Evolutionary conservation across 306 rosid genomes (phyloP).

Genomic region (Quercus mongolica): DNA sequence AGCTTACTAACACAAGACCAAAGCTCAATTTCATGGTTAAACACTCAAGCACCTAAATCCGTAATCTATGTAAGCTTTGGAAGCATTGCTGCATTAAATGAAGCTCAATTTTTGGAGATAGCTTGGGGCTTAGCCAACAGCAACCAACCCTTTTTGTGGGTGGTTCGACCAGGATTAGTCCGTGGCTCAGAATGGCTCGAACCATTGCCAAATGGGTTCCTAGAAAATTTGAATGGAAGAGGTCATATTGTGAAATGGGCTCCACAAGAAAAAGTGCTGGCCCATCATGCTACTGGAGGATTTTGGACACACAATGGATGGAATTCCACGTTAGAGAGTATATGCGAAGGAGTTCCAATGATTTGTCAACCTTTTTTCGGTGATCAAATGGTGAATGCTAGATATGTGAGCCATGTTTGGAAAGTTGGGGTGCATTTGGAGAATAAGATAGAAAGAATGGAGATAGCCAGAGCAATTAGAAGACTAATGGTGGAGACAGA

Average conservation of each 20-base stretch:
- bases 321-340: constrained; percentile 69
- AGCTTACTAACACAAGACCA: constrained; percentile 42
- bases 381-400: constrained; percentile 57
- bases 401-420: constrained; percentile 57
- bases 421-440: constrained; percentile 43
- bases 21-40: constrained; percentile 50
- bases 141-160: constrained; percentile 65
- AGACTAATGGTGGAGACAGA: constrained; percentile 36
- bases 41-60: constrained; percentile 29
- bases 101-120: constrained; percentile 42
- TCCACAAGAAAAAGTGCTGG: constrained; percentile 62
- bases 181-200: constrained; percentile 47
- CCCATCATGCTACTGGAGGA: constrained; percentile 47
- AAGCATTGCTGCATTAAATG: constrained; percentile 34
- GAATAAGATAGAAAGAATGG: constrained; percentile 38
- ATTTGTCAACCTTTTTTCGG: constrained; percentile 48
- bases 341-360: constrained; percentile 70
- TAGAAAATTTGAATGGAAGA: constrained; percentile 33
- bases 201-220: constrained; percentile 43
- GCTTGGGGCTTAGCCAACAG: constrained; percentile 68
- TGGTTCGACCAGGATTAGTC: constrained; percentile 50
- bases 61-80: constrained; percentile 70
- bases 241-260: constrained; percentile 71
- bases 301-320: constrained; percentile 74
- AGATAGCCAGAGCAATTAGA: constrained; percentile 37